Conservation (phyloP, 2,329 filamentous ascomycete genomes). For the Orbilia javanica region DNA sequence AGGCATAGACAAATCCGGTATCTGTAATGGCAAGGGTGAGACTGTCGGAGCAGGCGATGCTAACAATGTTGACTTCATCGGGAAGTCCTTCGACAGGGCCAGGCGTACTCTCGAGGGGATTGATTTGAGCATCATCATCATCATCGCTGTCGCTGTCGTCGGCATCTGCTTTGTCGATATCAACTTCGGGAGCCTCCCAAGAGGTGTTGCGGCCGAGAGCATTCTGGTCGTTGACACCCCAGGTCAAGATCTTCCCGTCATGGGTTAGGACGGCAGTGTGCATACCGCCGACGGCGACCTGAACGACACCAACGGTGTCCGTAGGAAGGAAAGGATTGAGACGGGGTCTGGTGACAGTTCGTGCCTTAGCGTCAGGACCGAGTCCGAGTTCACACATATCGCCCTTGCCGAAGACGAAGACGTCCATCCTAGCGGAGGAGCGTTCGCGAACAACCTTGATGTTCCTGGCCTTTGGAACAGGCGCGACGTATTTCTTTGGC, state of each 20-base stretch:
- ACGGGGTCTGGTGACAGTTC: slow-evolving; percentile 78
- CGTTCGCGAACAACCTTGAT: slow-evolving; percentile 61
- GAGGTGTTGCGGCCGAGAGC: slow-evolving; percentile 81
- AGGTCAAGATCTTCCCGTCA: slow-evolving; percentile 84
- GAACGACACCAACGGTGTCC: slow-evolving; percentile 75
- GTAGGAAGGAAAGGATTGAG: slow-evolving; percentile 74
- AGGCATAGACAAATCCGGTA: slow-evolving; percentile 81
- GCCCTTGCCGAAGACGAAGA: slow-evolving; percentile 85
- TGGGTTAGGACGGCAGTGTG: slow-evolving; percentile 81
- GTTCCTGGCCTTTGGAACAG: slow-evolving; percentile 63
- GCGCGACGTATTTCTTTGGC: slow-evolving; percentile 60
- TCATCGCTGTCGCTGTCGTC: slow-evolving; percentile 66
- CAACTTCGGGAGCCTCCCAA: slow-evolving; percentile 75
- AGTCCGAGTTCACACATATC: slow-evolving; percentile 85
- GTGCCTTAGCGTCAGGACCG: slow-evolving; percentile 72
- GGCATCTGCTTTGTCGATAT: slow-evolving; percentile 71
- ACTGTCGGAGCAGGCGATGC: slow-evolving; percentile 80
- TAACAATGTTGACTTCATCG: slow-evolving; percentile 74
- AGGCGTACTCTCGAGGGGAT: slow-evolving; percentile 79
- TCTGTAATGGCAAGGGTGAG: slow-evolving; percentile 81
- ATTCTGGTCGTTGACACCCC: slow-evolving; percentile 89
- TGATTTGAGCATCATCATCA: slow-evolving; percentile 71
- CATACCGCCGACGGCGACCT: slow-evolving; percentile 84
- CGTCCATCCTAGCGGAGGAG: slow-evolving; percentile 73
- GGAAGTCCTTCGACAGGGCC: slow-evolving; percentile 73